Conservation (phyloP, 441 rosid species). For the Syzygium malaccense region DNA sequence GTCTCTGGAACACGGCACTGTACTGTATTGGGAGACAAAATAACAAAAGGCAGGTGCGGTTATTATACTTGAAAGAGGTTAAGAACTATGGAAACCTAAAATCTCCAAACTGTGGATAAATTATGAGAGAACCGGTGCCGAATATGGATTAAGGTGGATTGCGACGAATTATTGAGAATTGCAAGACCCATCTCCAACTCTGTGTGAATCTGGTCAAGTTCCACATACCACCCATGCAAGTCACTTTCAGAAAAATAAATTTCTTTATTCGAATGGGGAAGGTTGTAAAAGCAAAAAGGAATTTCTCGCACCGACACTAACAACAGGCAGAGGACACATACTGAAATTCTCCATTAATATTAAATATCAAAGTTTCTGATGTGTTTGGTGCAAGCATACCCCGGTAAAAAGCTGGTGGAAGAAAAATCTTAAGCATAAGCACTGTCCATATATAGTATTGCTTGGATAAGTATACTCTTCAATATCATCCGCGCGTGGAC, state of each 20-base stretch:
- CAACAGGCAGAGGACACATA: neutral
- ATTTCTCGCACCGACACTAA: neutral
- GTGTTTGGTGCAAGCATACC: slow-evolving; percentile 23
- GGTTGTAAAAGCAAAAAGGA: neutral
- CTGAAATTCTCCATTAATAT: neutral
- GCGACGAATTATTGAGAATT: neutral
- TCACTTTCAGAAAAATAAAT: neutral
- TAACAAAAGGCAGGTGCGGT: neutral
- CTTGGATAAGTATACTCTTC: slow-evolving; percentile 38
- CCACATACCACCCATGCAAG: neutral
- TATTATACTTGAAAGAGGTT: neutral
- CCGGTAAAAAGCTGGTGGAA: slow-evolving; percentile 44
- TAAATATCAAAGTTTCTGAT: neutral
- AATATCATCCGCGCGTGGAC: slow-evolving; percentile 36
- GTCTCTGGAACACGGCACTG: slow-evolving; percentile 40
- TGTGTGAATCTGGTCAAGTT: neutral
- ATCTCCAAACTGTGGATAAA: neutral
- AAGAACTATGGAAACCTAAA: neutral
- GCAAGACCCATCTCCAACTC: neutral
- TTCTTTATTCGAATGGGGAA: neutral
- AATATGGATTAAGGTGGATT: neutral
- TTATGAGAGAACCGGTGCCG: neutral
- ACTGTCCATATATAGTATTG: slow-evolving; percentile 40
- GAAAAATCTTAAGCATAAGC: slow-evolving; percentile 39
- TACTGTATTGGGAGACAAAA: slow-evolving; percentile 32